Base-by-base conservation (phyloP, 495 filamentous ascomycete species). In the Penicillium taxi region DNA sequence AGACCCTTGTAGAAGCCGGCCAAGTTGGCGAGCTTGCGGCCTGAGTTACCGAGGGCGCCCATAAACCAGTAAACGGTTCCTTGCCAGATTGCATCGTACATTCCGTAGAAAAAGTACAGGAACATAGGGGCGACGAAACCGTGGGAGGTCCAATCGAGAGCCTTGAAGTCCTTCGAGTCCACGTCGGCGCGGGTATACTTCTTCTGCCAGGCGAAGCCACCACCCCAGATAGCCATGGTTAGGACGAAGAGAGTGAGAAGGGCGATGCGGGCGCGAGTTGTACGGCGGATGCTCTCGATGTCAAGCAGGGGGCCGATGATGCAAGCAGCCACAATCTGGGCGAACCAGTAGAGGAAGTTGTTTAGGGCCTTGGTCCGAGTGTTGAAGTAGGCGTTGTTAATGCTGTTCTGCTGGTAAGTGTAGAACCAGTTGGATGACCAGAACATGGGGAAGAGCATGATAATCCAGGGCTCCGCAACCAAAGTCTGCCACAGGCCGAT, bases 1-100 rank as follows among this genome's bases (percentile, higher is more conserved):
- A 95, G 78, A 28, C 84, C 86, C 53, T 94, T 94, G 75, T 94
- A 94, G 69, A 88, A 94, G 30, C 88, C 88, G 11, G 85, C 78
- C 48, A 88, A 77, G 67, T 94, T 91, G 59, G 88, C 88, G 11
- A 87, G 77, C 50, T 86, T 89, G 49, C 88, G 82, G 41, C 84
- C 80, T 17, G 88, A 90, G 70, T 94, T 94, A 44, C 82, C 85
- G 35, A 93, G 69, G 8, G 88, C 75, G 28, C 88, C 88, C 81
- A 95, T 94, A 62, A 78, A 77, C 86, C 85, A 93, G 69, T 93
- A 93, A 27, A 89, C 81, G 48, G 64, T 72, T 3, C 81, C 84
- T 59, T 90, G 84, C 69, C 69, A 70, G 24, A 60, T 24, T 4
- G 67, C 65, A 42, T 74, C 72, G 44, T 61, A 75, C 47, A 64